These are phyloP conservation scores for Halenospora varia DNA, from an alignment of 495 filamentous ascomycete genomes.

Conservation along the genomic window DNA sequence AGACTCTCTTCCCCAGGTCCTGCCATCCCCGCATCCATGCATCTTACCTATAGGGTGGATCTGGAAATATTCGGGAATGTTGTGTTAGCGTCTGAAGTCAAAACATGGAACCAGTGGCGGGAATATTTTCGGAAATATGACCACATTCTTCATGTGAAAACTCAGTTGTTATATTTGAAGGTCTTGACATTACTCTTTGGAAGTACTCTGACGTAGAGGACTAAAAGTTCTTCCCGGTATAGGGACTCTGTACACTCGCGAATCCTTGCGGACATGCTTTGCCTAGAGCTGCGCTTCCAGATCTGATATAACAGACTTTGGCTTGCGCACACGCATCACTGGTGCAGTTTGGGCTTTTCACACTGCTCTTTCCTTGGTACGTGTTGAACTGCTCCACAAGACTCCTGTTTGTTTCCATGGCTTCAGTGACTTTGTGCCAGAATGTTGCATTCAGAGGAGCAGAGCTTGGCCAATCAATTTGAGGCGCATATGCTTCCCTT, in stretches of 20 bases:
- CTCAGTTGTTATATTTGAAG: too few species aligned
- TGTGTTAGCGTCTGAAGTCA: too few species aligned
- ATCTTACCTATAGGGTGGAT: too few species aligned
- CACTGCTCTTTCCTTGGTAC: constrained; percentile 49
- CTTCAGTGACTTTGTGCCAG: constrained; percentile 57
- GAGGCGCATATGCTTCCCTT: constrained; percentile 46
- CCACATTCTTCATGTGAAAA: too few species aligned
- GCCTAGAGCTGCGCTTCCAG: constrained; percentile 49
- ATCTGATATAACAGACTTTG: constrained; percentile 59
- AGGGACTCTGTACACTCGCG: constrained; percentile 13
- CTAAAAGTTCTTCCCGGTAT: constrained; percentile 16
- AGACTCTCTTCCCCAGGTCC: too few species aligned
- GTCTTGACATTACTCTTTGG: too few species aligned
- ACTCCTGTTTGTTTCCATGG: constrained; percentile 48
- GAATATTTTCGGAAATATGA: too few species aligned
- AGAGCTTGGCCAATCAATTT: constrained; percentile 33
- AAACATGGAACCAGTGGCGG: too few species aligned
- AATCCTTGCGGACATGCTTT: constrained; percentile 46
- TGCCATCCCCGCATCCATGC: too few species aligned
- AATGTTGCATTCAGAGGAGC: constrained; percentile 47
- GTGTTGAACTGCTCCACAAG: constrained; percentile 48
- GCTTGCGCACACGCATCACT: constrained; percentile 44
- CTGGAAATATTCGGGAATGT: too few species aligned
- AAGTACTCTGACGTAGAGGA: too few species aligned
- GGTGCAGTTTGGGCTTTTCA: constrained; percentile 47